Evolutionary conservation across 78 protist genomes (phyloP).

Genomic region (Dictyostelium discoideum): DNA sequence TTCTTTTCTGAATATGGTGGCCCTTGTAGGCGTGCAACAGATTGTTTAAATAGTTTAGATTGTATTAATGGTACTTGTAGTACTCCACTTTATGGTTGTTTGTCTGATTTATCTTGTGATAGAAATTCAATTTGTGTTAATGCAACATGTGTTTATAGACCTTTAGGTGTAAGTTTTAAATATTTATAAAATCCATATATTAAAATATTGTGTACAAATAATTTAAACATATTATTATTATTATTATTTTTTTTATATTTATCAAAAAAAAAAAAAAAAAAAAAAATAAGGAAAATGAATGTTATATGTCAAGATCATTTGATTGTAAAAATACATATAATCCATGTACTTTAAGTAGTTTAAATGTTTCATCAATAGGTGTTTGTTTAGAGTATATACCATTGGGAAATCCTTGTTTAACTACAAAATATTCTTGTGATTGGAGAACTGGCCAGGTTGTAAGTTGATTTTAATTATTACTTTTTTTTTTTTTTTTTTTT

Average conservation of each 20-base stretch:
- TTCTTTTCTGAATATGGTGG: constrained; percentile 5
- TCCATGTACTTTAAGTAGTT: neutral
- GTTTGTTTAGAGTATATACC: constrained; percentile 13
- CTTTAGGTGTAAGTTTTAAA: neutral
- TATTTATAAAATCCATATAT: too few species aligned
- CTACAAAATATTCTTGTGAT: constrained; percentile 7
- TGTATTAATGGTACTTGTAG: neutral
- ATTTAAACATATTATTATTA: neutral
- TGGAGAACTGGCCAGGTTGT: constrained; percentile 8
- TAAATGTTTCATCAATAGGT: constrained; percentile 9
- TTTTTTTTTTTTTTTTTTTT: neutral
- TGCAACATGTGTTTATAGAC: neutral
- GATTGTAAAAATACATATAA: neutral
- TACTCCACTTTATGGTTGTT: neutral
- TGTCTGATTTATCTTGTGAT: neutral
- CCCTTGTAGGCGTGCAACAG: neutral
- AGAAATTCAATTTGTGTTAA: neutral
- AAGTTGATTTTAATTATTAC: neutral
- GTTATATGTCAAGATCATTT: neutral
- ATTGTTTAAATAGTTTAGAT: neutral
- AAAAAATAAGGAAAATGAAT: neutral
- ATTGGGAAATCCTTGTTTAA: constrained; percentile 14
- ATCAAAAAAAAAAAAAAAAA: too few species aligned
- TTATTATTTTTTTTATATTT: neutral
- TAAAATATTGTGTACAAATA: too few species aligned